phyloP scores from a whole-genome alignment of 495 filamentous ascomycete genomes.

The Daldinia concentrica region DNA sequence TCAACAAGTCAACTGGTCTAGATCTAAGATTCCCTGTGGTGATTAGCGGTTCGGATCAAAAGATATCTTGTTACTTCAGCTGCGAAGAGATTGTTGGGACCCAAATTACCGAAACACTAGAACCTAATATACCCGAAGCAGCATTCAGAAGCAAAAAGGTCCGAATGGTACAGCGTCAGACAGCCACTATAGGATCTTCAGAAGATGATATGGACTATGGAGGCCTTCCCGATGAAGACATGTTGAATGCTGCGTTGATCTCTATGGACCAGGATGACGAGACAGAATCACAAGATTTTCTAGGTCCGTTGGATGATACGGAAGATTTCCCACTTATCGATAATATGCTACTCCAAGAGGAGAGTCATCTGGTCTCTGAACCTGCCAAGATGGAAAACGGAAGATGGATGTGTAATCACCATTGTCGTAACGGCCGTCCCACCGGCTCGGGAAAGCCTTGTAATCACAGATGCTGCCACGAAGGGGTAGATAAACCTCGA shows the following conservation, averaged over 20 bases:
- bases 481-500: slow-evolving; percentile 82
- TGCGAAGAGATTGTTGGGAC: slow-evolving; percentile 96
- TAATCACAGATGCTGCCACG: slow-evolving; percentile 83
- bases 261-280: slow-evolving; percentile 11
- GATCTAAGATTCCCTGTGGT: slow-evolving; percentile 69
- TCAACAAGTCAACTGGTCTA: slow-evolving; percentile 64
- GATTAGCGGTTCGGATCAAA: slow-evolving; percentile 64
- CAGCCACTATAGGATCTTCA: background rate
- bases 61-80: slow-evolving; percentile 75
- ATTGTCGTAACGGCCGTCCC: slow-evolving; percentile 73
- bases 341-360: slow-evolving; percentile 23
- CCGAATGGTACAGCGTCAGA: slow-evolving; percentile 12
- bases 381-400: slow-evolving; percentile 76
- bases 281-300: slow-evolving; percentile 56
- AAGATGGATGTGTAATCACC: slow-evolving; percentile 88
- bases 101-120: slow-evolving; percentile 65
- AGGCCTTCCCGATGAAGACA: slow-evolving; percentile 46
- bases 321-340: slow-evolving; percentile 36
- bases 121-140: slow-evolving; percentile 66
- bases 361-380: slow-evolving; percentile 29
- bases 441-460: slow-evolving; percentile 62
- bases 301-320: slow-evolving; percentile 60
- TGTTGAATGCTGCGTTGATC: slow-evolving; percentile 32
- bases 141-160: slow-evolving; percentile 57
- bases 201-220: slow-evolving; percentile 42